phyloP scores from a whole-genome alignment of 1,284 basidiomycete genomes.

The Apiotrichum siamense region DNA sequence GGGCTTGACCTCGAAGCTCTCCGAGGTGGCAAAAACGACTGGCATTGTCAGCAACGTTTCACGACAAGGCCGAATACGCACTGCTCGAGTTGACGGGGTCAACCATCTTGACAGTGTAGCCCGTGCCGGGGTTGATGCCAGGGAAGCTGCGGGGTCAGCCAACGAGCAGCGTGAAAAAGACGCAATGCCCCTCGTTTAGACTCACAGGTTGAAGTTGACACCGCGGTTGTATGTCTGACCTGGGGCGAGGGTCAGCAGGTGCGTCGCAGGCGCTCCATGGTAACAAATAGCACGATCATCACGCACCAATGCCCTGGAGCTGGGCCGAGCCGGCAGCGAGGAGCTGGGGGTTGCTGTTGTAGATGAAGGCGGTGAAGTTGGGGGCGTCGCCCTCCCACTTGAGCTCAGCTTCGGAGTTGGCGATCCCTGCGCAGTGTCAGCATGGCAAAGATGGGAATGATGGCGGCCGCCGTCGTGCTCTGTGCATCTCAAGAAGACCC shows the following conservation, averaged over 20 bases:
- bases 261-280: not conserved
- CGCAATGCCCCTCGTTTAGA: no score
- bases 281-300: not conserved
- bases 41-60: not conserved
- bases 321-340: not conserved
- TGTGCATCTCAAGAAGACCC: no score
- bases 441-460: not conserved
- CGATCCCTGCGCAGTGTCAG: conserved; percentile 28
- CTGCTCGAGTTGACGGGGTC: conserved; percentile 57
- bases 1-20: conserved; percentile 62
- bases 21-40: conserved; percentile 59
- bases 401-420: conserved; percentile 32
- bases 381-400: conserved; percentile 27
- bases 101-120: conserved; percentile 58
- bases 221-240: not conserved
- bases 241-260: not conserved
- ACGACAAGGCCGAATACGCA: conserved; percentile 37
- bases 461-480: no score
- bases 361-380: conserved; percentile 36
- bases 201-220: not conserved
- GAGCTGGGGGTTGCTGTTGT: not conserved
- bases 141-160: not conserved
- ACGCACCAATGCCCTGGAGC: not conserved
- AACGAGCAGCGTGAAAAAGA: no score
- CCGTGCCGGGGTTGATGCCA: conserved; percentile 22